phyloP scores from a whole-genome alignment of 2,329 filamentous ascomycete genomes.

The Neurospora crassa region DNA sequence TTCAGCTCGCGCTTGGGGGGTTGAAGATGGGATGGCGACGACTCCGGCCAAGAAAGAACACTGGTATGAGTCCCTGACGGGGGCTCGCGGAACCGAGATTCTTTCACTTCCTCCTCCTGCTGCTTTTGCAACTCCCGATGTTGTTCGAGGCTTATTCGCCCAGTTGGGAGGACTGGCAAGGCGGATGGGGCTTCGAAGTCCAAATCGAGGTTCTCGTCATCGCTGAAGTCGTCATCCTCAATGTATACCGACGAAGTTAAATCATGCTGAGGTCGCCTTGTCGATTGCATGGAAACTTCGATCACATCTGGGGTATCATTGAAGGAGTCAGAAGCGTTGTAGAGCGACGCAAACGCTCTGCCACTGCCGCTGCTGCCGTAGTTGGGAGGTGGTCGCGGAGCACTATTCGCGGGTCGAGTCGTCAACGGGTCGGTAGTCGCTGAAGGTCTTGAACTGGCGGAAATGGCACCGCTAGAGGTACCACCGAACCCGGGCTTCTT shows the following conservation, averaged over 20 bases:
- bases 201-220: slow-evolving; percentile 67
- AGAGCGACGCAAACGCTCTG: slow-evolving; percentile 30
- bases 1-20: slow-evolving; percentile 24
- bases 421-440: slow-evolving; percentile 20
- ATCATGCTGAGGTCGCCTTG: slow-evolving; percentile 14
- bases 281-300: slow-evolving; percentile 19
- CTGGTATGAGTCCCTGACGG: slow-evolving; percentile 21
- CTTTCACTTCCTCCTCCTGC: slow-evolving; percentile 10
- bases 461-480: slow-evolving; percentile 19
- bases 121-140: slow-evolving; percentile 19
- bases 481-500: slow-evolving; percentile 32
- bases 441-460: slow-evolving; percentile 3
- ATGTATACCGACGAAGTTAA: slow-evolving; percentile 43
- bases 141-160: slow-evolving; percentile 14
- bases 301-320: slow-evolving; percentile 28
- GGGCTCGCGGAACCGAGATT: slow-evolving; percentile 1
- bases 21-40: slow-evolving; percentile 40
- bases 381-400: slow-evolving; percentile 15
- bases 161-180: slow-evolving; percentile 27
- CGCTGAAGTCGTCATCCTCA: slow-evolving; percentile 76
- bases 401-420: slow-evolving; percentile 25
- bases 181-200: slow-evolving; percentile 53
- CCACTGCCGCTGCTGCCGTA: slow-evolving; percentile 8
- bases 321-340: slow-evolving; percentile 39
- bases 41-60: slow-evolving; percentile 62